Base-by-base conservation (phyloP, 305 asterid species). In the Fraxinus nigra region DNA sequence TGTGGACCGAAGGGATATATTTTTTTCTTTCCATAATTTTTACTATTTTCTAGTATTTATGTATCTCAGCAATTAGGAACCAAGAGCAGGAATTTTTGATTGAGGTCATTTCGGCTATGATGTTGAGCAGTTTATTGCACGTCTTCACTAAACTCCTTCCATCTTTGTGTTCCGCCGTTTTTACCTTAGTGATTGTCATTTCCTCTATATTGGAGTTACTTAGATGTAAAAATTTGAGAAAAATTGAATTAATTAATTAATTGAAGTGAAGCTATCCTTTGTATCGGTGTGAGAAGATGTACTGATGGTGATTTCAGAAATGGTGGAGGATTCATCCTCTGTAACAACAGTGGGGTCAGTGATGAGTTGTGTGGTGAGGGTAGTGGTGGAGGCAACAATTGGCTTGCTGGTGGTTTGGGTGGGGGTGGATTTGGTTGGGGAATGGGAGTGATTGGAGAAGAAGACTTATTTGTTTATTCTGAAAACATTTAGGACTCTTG, bases 111-210 rank as follows among this genome's bases (percentile, higher is more conserved):
- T 87, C 89, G 51, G 92, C 87, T 7, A 87, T 87, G 82, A 88
- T 89, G 82, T 86, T 80, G 20, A 89, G 89, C 73, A 89, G 85
- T 88, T 89, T 89, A 46, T 88, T 89, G 24, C 92, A 87, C 81
- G 89, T 84, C 84, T 87, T 88, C 83, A 86, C 18, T 24, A 87
- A 73, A 51, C 80, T 86, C 72, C 86, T 89, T 38, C 92, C 89
- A 81, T 83, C 88, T 74, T 67, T 84, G 82, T 43, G 78, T 5
- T 87, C 92, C 74, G 80, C 90, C 78, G 37, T 67, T 76, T 86
- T 87, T 26, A 70, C 82, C 85, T 86, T 89, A 86, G 76, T 40
- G 35, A 26, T 34, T 67, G 75, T 3, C n/a, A 28, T 67, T 67
- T 67, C 37, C 73, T 28, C 75, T 11, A 30, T 13, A 67, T 28